A percentile compares a stretch with the other conserved stretches of the same genome.
Evolutionary conservation across 305 asterid genomes (phyloP).

Genomic region (Fraxinus xanthoxyloides): DNA sequence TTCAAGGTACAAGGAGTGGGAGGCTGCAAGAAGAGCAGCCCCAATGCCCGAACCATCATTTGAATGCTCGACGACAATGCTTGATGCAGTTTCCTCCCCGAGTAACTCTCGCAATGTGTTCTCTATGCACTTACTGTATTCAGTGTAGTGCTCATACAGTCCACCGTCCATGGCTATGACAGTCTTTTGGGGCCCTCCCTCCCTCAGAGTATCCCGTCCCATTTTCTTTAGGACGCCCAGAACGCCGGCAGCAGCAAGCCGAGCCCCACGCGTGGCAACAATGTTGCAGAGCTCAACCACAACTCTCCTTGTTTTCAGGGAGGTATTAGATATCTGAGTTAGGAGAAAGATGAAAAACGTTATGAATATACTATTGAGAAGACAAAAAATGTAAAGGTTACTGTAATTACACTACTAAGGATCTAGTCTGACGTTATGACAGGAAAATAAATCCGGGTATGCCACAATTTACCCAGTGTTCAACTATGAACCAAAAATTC

Average conservation of each 20-base stretch:
- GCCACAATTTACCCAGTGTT: not conserved
- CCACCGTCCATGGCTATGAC: constrained; percentile 89
- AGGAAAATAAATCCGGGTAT: not conserved
- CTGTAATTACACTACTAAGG: not conserved
- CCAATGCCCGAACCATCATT: constrained; percentile 91
- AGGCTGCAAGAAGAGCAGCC: constrained; percentile 87
- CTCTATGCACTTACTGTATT: constrained; percentile 74
- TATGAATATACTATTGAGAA: not conserved
- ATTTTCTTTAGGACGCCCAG: constrained; percentile 68
- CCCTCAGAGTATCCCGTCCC: constrained; percentile 55
- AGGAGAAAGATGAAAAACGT: not conserved
- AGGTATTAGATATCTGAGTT: constrained; percentile 55
- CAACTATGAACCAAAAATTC: not conserved
- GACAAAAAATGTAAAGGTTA: not conserved
- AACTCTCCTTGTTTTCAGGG: constrained; percentile 57
- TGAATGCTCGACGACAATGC: constrained; percentile 60
- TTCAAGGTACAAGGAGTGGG: constrained; percentile 61
- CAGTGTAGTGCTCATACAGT: constrained; percentile 71
- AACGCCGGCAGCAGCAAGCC: constrained; percentile 81
- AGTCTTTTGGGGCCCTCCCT: constrained; percentile 34
- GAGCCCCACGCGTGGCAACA: constrained; percentile 76
- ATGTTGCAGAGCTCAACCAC: constrained; percentile 80
- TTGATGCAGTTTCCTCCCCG: constrained; percentile 43
- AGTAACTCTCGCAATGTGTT: constrained; percentile 55
- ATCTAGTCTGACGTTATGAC: not conserved